A percentile compares a stretch with the other conserved stretches of the same genome.
Evolutionary conservation across 2,329 filamentous ascomycete species (phyloP).

Genomic region (Huntiella omanensis): DNA sequence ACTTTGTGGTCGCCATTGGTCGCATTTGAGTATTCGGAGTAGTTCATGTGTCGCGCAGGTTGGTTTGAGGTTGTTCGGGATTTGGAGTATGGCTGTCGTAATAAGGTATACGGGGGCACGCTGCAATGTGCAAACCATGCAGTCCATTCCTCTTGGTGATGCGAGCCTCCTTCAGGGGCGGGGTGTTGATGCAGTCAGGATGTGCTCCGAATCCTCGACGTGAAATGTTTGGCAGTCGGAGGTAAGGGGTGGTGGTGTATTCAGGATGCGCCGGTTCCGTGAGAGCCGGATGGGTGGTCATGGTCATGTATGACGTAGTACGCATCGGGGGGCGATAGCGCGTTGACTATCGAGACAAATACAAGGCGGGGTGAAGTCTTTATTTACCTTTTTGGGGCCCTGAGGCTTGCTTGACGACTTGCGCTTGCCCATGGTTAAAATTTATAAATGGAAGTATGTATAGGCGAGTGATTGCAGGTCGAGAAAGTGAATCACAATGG

Average conservation of each 20-base stretch:
- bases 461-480: neutral
- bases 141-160: too few relatives aligned
- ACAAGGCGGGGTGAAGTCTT: neutral
- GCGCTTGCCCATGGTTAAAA: constrained; percentile 58
- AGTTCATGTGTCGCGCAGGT: too few relatives aligned
- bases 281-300: too few relatives aligned
- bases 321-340: neutral
- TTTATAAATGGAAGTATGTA: neutral
- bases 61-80: too few relatives aligned
- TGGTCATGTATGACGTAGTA: neutral
- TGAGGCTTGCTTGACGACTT: constrained; percentile 69
- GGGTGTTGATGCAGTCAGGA: neutral
- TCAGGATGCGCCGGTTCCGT: too few relatives aligned
- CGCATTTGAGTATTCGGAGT: too few relatives aligned
- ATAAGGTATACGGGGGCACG: too few relatives aligned
- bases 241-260: too few relatives aligned
- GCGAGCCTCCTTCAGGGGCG: neutral
- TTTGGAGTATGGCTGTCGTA: too few relatives aligned
- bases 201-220: neutral
- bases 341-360: neutral
- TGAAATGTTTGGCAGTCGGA: neutral
- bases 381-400: constrained; percentile 59
- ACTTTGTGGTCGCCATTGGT: too few relatives aligned
- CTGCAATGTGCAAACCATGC: too few relatives aligned
- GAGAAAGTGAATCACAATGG: too few relatives aligned